Conservation (phyloP, 164 flowering plant genomes). For the Sedum album region DNA sequence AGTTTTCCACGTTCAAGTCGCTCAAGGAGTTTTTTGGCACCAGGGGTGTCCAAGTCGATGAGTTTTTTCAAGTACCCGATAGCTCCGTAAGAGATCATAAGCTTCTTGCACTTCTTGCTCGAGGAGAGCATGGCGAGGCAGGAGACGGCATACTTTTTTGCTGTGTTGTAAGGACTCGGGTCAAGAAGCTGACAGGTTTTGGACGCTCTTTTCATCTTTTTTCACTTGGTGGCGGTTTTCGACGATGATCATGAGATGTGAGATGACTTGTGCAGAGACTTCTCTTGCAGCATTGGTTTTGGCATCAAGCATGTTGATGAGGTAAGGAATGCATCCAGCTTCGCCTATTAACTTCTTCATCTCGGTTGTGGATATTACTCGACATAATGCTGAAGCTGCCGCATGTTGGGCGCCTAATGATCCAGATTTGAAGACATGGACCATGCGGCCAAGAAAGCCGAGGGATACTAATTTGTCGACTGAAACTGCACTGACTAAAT, state of each 20-base stretch:
- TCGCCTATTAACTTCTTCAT: conserved; percentile 66
- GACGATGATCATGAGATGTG: conserved; percentile 36
- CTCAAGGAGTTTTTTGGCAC: too few species aligned
- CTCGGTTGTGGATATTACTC: conserved; percentile 47
- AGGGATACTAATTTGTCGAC: conserved; percentile 37
- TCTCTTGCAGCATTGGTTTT: too few species aligned
- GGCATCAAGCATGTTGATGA: conserved; percentile 67
- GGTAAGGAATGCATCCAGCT: too few species aligned
- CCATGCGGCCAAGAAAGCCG: conserved; percentile 55
- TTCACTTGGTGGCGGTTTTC: too few species aligned
- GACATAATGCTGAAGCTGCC: too few species aligned
- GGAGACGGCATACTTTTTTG: conserved; percentile 67
- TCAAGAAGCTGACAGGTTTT: conserved; percentile 57
- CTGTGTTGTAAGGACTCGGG: too few species aligned
- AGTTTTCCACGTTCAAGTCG: too few species aligned
- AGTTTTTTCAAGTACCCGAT: too few species aligned
- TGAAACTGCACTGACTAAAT: conserved; percentile 50
- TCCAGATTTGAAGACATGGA: conserved; percentile 69
- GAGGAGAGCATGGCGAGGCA: conserved; percentile 54
- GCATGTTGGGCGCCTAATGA: too few species aligned
- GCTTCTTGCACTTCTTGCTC: conserved; percentile 75
- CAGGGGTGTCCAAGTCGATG: too few species aligned
- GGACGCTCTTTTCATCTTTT: conserved; percentile 75
- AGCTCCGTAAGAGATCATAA: too few species aligned
- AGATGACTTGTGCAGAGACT: conserved; percentile 68